Evolutionary conservation across 148 eudicot species (phyloP).

Genomic region (Persicaria maculosa): DNA sequence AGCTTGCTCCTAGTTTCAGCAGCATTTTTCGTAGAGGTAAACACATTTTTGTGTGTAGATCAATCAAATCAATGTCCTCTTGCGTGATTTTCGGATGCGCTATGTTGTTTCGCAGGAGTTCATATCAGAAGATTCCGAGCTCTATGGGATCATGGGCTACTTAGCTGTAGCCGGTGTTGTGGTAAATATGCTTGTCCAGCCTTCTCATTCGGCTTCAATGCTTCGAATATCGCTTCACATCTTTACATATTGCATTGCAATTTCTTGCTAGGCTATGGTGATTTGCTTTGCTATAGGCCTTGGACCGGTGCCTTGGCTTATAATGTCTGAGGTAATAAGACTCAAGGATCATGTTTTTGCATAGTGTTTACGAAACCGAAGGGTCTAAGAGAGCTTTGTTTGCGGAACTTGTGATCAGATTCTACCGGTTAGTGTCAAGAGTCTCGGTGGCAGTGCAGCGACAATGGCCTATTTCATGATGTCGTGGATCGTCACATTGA

Average conservation of each 20-base stretch:
- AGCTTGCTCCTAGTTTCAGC: slow-evolving; percentile 37
- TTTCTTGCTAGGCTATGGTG: slow-evolving; percentile 45
- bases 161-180: slow-evolving; percentile 65
- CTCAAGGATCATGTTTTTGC: not conserved
- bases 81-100: not conserved
- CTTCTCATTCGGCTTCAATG: not conserved
- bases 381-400: not conserved
- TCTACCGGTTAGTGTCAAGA: slow-evolving; percentile 61
- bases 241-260: slow-evolving; percentile 6
- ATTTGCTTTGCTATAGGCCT: slow-evolving; percentile 66
- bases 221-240: not conserved
- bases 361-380: not conserved
- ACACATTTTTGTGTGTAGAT: slow-evolving; percentile 49
- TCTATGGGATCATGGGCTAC: slow-evolving; percentile 34
- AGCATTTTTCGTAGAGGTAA: slow-evolving; percentile 65
- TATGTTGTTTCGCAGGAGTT: slow-evolving; percentile 33
- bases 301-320: slow-evolving; percentile 87
- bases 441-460: slow-evolving; percentile 81
- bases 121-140: slow-evolving; percentile 34
- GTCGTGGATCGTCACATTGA: slow-evolving; percentile 62
- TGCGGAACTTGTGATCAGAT: slow-evolving; percentile 27
- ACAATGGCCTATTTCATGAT: slow-evolving; percentile 57
- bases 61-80: slow-evolving; percentile 12
- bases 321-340: slow-evolving; percentile 85
- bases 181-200: slow-evolving; percentile 29